Evolutionary conservation across 768 basidiomycete genomes (phyloP).

Genomic region (Trametes cinnabarina): DNA sequence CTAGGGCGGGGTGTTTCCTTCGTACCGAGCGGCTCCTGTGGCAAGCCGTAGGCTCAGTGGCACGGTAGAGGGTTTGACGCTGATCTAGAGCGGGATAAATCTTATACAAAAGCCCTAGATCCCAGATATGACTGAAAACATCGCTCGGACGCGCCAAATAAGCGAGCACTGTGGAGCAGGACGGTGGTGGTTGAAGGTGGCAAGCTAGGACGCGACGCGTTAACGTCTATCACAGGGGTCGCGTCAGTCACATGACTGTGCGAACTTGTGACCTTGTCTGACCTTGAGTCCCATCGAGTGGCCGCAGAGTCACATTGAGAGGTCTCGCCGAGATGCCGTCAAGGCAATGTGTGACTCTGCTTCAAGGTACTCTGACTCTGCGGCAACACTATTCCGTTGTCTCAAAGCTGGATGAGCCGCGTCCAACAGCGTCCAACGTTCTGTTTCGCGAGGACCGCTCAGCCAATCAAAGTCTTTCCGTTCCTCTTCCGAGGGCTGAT

Average conservation of each 20-base stretch:
- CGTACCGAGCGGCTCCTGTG: no score
- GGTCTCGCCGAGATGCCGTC: background rate
- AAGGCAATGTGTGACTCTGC: background rate
- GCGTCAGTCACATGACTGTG: background rate
- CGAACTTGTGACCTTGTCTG: background rate
- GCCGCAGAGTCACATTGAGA: background rate
- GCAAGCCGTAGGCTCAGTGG: no score
- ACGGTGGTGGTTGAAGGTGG: no score
- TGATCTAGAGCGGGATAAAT: no score
- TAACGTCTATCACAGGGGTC: background rate
- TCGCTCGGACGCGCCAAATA: no score
- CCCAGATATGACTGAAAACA: no score
- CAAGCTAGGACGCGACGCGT: no score
- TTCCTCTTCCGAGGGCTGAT: background rate
- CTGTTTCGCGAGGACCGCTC: background rate
- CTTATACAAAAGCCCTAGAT: no score
- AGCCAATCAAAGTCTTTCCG: background rate
- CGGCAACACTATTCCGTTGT: slow-evolving; percentile 1
- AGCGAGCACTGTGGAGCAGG: no score
- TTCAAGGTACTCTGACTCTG: background rate
- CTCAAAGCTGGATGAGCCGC: no score
- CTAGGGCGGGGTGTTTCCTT: no score
- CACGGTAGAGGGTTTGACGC: no score
- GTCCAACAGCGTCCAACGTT: background rate
- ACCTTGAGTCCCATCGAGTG: background rate